Base-by-base conservation (phyloP, 345 rosid genomes). In the Acer negundo region DNA sequence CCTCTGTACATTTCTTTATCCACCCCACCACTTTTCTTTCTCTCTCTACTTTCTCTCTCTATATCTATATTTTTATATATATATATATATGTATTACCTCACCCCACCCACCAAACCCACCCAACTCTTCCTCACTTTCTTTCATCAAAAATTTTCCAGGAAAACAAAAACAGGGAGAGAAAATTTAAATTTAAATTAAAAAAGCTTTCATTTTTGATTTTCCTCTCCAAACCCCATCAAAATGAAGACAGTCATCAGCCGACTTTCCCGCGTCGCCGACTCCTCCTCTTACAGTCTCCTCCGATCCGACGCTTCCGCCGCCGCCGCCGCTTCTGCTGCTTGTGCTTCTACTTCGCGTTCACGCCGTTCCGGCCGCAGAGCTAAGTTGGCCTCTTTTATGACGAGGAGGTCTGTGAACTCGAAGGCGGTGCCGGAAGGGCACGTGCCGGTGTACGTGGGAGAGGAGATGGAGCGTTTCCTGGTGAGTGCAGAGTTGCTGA, bases 391-490 rank as follows among this genome's bases (percentile, higher is more conserved):
- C 1, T 35, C 38, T 35, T 35, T 35, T 35, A 4, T 35, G 10
- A 16, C 87, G 47, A 83, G 89, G 12, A 72, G 84, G 9, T 42
- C 70, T 1, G 70, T 81, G 24, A 82, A 65, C n/a, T 77, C 68
- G 47, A 47, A 47, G 2, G 61, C 86, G 0, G 98, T 93, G 23
- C 98, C 98, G 4, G 84, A 86, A 42, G 99, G 99, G 2, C 88
- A 92, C 86, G 89, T 97, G 1, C 97, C 98, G 59, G 94, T 97
- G 7, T 92, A 86, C 83, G 99, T 97, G 16, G 99, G 99, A 1
- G 98, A 91, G 51, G 97, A 93, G 85, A 91, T 91, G 97, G 97
- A 93, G 84, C 83, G 96, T 84, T 97, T 97, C 82, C 83, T 88
- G 2, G 94, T 97, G 20, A 86, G 86, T 81, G 97, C 99, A 0